These are phyloP conservation scores for Phaeosphaeriaceae sp. DNA, from an alignment of 2,329 filamentous ascomycete genomes.

Conservation along the genomic window DNA sequence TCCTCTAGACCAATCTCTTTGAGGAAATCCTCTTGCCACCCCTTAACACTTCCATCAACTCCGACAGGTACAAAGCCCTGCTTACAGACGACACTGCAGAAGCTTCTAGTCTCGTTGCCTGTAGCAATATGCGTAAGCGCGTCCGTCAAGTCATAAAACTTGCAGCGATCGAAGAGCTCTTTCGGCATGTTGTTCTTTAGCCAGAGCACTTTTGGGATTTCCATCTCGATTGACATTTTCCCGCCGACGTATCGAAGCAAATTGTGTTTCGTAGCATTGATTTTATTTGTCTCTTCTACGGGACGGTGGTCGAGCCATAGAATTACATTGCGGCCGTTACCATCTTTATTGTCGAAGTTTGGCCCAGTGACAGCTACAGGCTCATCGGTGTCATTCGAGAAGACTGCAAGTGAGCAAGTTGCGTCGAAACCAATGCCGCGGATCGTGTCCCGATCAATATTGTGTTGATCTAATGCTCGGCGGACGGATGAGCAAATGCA, in stretches of 20 bases:
- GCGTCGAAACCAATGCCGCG: slow-evolving; percentile 96
- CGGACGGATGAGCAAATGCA: slow-evolving; percentile 91
- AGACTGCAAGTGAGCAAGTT: slow-evolving; percentile 95
- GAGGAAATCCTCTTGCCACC: slow-evolving; percentile 97
- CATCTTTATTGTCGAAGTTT: slow-evolving; percentile 76
- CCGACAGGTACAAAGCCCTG: slow-evolving; percentile 97
- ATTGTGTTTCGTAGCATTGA: slow-evolving; percentile 92
- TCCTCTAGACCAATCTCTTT: slow-evolving; percentile 85
- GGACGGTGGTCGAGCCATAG: slow-evolving; percentile 97
- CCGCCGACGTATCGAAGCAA: slow-evolving; percentile 95
- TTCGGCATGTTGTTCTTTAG: slow-evolving; percentile 97
- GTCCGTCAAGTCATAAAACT: slow-evolving; percentile 95
- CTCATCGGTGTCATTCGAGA: slow-evolving; percentile 86
- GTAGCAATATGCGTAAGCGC: slow-evolving; percentile 94
- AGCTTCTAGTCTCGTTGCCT: slow-evolving; percentile 88
- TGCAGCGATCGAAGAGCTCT: slow-evolving; percentile 88
- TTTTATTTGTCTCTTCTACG: slow-evolving; percentile 86
- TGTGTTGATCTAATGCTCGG: slow-evolving; percentile 79
- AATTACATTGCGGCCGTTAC: slow-evolving; percentile 91
- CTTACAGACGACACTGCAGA: slow-evolving; percentile 96
- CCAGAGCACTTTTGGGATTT: slow-evolving; percentile 98
- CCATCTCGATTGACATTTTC: slow-evolving; percentile 99
- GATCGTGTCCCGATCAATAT: slow-evolving; percentile 75
- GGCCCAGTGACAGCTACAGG: slow-evolving; percentile 90
- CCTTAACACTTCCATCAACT: slow-evolving; percentile 95